Evolutionary conservation across 2,329 filamentous ascomycete genomes (phyloP).

Genomic region (Colletotrichum endophyticum): DNA sequence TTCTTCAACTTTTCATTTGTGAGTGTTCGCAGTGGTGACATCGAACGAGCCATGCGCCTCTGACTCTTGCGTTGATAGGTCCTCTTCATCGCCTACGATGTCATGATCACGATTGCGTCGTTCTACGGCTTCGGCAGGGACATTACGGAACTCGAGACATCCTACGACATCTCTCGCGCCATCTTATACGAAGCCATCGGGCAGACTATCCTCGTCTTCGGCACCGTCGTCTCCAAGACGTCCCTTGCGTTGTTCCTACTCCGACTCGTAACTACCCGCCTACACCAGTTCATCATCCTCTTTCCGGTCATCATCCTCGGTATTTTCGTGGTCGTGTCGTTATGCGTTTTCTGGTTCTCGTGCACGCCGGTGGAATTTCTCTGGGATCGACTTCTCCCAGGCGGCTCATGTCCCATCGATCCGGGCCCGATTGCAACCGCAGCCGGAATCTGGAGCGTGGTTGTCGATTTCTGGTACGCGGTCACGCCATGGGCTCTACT

Average conservation of each 20-base stretch:
- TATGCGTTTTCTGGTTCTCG: constrained; percentile 18
- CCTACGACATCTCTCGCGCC: background rate
- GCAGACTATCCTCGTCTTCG: constrained; percentile 12
- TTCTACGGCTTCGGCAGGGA: constrained; percentile 17
- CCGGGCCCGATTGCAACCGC: constrained; percentile 13
- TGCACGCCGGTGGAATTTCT: constrained; percentile 10
- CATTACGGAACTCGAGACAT: background rate
- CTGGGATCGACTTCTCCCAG: constrained; percentile 11
- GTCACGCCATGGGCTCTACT: constrained; percentile 48
- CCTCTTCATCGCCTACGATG: constrained; percentile 15
- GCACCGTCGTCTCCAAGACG: constrained; percentile 17
- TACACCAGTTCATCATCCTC: constrained; percentile 1
- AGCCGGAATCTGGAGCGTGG: constrained; percentile 23
- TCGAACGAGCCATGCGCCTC: background rate
- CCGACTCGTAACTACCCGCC: constrained; percentile 8
- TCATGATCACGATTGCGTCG: constrained; percentile 11
- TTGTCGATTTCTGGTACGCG: constrained; percentile 44
- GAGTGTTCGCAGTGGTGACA: background rate
- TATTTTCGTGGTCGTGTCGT: background rate
- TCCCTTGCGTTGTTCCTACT: constrained; percentile 17
- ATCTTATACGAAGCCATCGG: constrained; percentile 19
- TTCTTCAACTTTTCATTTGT: constrained; percentile 18
- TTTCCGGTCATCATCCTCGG: constrained; percentile 2
- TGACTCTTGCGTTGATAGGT: background rate
- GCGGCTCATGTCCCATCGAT: constrained; percentile 4